Base-by-base conservation (phyloP, 768 basidiomycete genomes). In the Mrakia hoshinonis region DNA sequence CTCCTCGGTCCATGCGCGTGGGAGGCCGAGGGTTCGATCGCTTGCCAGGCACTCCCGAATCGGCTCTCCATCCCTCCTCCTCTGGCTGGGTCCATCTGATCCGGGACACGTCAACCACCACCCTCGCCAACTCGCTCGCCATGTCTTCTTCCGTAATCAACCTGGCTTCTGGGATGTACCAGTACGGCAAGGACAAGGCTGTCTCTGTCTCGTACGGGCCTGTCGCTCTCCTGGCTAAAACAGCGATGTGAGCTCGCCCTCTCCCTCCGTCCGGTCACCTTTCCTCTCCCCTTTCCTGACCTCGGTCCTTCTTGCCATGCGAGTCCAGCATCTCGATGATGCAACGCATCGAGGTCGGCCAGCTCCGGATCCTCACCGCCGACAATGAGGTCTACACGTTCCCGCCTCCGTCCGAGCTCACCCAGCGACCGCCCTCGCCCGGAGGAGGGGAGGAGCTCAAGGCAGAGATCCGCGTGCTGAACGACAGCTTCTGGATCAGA, bases 401-500 rank as follows among this genome's bases (percentile, higher is more conserved):
- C 65, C 76, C 74, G 46, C 47, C 66, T 22, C 66, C 66, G 7
- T 26, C 60, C 10, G 51, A 52, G 24, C 20, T 24, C 20, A 55
- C 38, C 43, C 63, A 39, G 11, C 46, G 10, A 4, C n/a, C 55
- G 6, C 47, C 24, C 60, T 54, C n/a, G 15, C 72, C 70, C 2
- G n/a, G 22, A 46, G 49, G 61, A 61, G 60, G 24, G 48, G 69
- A 55, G 38, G 67, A 38, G 24, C 70, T 68, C 12, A 69, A 65
- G 5, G 75, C 73, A 5, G 73, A 69, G 26, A 64, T 76, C 24
- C 49, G 49, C 34, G 73, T 76, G 43, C 54, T 71, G 15, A 72
- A 65, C 29, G 68, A 70, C 24, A 61, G 38, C 9, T 81, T 81
- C 62, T 81, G 79, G 79, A 68, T 81, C 24, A 72, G 80, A 29